Conservation (phyloP, 2,329 filamentous ascomycete species). For the Rhynchosporium agropyri region DNA sequence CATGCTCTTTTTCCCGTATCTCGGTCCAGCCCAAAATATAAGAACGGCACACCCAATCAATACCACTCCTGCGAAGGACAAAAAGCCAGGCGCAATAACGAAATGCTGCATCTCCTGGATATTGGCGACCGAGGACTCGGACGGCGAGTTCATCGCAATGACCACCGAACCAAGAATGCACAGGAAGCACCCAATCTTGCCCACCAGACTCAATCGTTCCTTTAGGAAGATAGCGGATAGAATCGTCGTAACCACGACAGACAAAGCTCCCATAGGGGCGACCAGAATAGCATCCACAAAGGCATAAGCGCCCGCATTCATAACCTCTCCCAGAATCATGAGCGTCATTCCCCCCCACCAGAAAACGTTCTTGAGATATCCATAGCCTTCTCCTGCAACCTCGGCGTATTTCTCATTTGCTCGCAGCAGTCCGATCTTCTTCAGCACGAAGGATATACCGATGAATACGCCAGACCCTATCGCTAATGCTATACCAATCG, state of each 20-base stretch:
- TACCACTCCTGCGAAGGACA: slow-evolving; percentile 82
- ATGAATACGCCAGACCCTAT: slow-evolving; percentile 90
- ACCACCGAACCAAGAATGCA: slow-evolving; percentile 92
- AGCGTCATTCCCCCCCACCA: slow-evolving; percentile 97
- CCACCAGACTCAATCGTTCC: slow-evolving; percentile 91
- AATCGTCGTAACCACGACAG: slow-evolving; percentile 89
- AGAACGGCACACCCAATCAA: slow-evolving; percentile 72
- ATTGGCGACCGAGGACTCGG: slow-evolving; percentile 78
- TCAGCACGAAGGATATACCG: slow-evolving; percentile 90
- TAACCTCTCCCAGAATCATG: slow-evolving; percentile 95
- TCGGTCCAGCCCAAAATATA: slow-evolving; percentile 79
- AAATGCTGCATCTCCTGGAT: slow-evolving; percentile 93
- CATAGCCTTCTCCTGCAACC: slow-evolving; percentile 93
- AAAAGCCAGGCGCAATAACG: slow-evolving; percentile 83
- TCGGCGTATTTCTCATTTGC: slow-evolving; percentile 97
- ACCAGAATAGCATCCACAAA: slow-evolving; percentile 97
- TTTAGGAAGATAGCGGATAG: slow-evolving; percentile 94
- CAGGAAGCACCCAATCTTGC: slow-evolving; percentile 93
- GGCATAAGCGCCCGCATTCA: slow-evolving; percentile 96
- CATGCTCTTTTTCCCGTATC: slow-evolving; percentile 96
- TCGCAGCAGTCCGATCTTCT: slow-evolving; percentile 87
- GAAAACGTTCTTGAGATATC: slow-evolving; percentile 90
- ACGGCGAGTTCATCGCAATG: slow-evolving; percentile 91
- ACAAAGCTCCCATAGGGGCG: slow-evolving; percentile 86
- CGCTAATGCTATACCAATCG: slow-evolving; percentile 82